Evolutionary conservation across 768 basidiomycete species (phyloP), one percentile per base, ranked within the genome.

Genomic region (Tylopilus cervinicoccineus): DNA sequence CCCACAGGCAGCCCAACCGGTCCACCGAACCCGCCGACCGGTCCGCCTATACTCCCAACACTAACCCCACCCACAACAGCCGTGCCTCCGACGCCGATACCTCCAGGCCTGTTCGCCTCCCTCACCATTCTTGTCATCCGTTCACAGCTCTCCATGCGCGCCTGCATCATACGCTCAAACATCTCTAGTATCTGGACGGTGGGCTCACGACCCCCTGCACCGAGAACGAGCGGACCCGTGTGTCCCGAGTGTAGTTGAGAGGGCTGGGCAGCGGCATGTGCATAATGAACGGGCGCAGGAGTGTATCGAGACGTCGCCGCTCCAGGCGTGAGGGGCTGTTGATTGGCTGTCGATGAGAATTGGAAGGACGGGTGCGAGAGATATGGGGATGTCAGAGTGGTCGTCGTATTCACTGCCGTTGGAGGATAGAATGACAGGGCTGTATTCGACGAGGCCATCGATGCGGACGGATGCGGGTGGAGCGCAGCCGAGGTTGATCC

Each of bases 61-160:
- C 28, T 48, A 6, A 50, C 43, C 1, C 56, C 54, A 22, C 52
- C 59, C 2, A 37, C 43, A 16, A 37, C 39, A 26, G 52, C 41
- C 10, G 50, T 13, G 9, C 49, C 41, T 28, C 52, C 50, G 29
- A 38, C 45, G 13, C 52, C 52, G 28, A 43, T 26, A 7, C 54
- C 54, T 8, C 53, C 59, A 17, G 64, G 57, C n/a, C 38, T 61
- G 50, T 59, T 57, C n/a, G 64, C 63, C 23, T 59, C 59, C 45
- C 63, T 58, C 19, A 86, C 76, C 52, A 88, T 70, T 39, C 74
- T 75, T 53, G 78, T 78, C 44, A 85, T 72, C 28, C 84, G 73
- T 54, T 83, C 76, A 63, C 86, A 88, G 59, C 83, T 86, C 65
- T 87, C 86, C 76, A 88, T 80, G 46, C 86, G 76, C 3, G 80